Evolutionary conservation across 495 filamentous ascomycete species (phyloP), one percentile per base, ranked within the genome.

Genomic region (Neurospora sp.): DNA sequence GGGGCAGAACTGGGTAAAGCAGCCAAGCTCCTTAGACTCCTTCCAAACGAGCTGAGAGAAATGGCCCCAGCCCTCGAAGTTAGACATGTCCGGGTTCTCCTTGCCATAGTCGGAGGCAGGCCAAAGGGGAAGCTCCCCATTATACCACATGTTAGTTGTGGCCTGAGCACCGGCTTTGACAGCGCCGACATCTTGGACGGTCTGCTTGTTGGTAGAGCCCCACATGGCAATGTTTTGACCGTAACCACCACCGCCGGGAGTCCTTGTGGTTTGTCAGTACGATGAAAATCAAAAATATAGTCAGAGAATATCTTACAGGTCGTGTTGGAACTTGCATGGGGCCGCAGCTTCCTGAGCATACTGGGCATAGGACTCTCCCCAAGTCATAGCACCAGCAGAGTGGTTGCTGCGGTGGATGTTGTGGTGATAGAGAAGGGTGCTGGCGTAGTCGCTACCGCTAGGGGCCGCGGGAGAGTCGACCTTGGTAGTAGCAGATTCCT

Each of bases 21-120:
- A 99, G 74, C 93, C 96, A 44, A 98, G 85, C 42, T 86, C 78
- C 18, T 82, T 89, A 70, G 92, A 91, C 8, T 44, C 79, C 80
- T 90, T 90, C 96, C 96, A 99, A 44, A 98, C 88, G 35, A 98
- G 85, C 85, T 97, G 93, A n/a, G 92, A 89, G 85, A 93, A 93
- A 82, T 99, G 95, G 73, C 94, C 93, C 89, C 91, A 96, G 40
- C 78, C 72, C 41, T 90, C 84, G 81, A 94, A 93, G 81, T 86
- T 80, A 76, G 78, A 74, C 87, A 90, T 90, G 78, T 87, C 82
- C 9, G 88, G 86, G 38, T 77, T 82, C 44, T 75, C 71, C 69
- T 81, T 69, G 59, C 84, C 83, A 69, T 84, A 84, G 74, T 80
- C 79, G 54, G 74, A 72, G 35, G 79, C 77, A 10, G 80, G 78